phyloP scores from a whole-genome alignment of 805 yeast genomes.

The Ogataea pini region DNA sequence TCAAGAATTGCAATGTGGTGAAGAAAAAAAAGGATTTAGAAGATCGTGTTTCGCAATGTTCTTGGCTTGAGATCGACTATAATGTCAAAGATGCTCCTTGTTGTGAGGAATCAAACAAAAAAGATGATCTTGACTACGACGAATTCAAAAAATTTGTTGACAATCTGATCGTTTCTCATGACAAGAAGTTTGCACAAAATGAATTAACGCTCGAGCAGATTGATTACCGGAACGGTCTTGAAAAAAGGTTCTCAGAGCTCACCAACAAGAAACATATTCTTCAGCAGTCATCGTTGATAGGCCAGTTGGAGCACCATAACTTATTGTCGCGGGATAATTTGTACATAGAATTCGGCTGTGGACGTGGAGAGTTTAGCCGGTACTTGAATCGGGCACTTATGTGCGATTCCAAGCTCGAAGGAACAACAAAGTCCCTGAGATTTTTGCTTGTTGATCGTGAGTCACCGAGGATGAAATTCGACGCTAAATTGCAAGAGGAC shows the following conservation, averaged over 20 bases:
- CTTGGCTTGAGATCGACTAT: conserved; percentile 51
- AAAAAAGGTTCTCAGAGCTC: conserved; percentile 48
- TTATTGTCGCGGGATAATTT: conserved; percentile 40
- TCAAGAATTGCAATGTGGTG: conserved; percentile 59
- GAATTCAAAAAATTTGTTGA: conserved; percentile 27
- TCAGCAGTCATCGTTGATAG: conserved; percentile 81
- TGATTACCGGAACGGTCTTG: conserved; percentile 36
- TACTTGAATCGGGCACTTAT: conserved; percentile 46
- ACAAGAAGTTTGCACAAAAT: conserved; percentile 10
- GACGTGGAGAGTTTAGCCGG: conserved; percentile 80
- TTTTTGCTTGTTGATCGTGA: conserved; percentile 76
- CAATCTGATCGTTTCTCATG: conserved; percentile 15
- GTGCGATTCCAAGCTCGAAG: conserved; percentile 11
- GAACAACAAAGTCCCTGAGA: conserved; percentile 7
- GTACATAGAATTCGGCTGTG: conserved; percentile 86
- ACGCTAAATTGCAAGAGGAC: conserved; percentile 64
- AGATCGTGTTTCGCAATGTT: conserved; percentile 30
- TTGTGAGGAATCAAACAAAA: background rate
- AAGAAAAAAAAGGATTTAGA: conserved; percentile 33
- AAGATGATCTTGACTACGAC: conserved; percentile 17
- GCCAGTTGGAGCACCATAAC: conserved; percentile 50
- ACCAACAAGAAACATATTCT: conserved; percentile 71
- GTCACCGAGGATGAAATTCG: conserved; percentile 76
- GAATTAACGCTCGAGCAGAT: conserved; percentile 23
- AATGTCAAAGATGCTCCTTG: conserved; percentile 39